These are phyloP conservation scores for Ascosphaera acerosa DNA, from an alignment of 2,329 filamentous ascomycete species.

Conservation along the genomic window DNA sequence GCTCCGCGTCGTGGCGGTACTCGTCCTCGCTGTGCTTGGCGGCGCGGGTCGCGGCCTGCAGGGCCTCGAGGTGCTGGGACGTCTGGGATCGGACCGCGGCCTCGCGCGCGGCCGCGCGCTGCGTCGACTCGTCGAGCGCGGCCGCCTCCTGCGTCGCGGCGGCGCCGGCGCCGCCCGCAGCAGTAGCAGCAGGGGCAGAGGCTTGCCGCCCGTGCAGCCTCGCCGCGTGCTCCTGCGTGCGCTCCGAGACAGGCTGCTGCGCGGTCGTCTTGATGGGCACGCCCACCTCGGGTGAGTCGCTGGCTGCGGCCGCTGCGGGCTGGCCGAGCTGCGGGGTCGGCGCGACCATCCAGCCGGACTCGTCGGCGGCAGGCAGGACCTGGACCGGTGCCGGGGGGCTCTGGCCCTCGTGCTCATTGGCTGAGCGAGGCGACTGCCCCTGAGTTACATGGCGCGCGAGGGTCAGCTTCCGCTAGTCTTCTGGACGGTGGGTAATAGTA, in stretches of 20 bases:
- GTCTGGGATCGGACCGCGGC: conserved; percentile 9
- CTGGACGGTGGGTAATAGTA: conserved; percentile 1
- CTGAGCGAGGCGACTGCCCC: no score
- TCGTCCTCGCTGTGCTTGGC: conserved; percentile 1
- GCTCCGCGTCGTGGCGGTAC: conserved; percentile 2
- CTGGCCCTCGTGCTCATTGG: no score
- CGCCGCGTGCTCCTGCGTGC: background rate
- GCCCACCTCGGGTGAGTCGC: background rate
- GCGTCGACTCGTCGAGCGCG: conserved; percentile 32
- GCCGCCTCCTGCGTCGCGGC: conserved; percentile 12
- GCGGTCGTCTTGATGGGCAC: background rate
- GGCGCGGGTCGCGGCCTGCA: conserved; percentile 1
- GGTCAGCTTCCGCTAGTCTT: no score
- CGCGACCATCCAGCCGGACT: conserved; percentile 1
- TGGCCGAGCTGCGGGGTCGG: background rate
- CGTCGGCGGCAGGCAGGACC: background rate
- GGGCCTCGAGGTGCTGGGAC: conserved; percentile 7
- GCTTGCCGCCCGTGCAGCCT: conserved; percentile 6
- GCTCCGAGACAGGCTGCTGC: background rate
- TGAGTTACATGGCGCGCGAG: no score
- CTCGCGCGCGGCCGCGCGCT: conserved; percentile 14
- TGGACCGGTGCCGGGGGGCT: no score
- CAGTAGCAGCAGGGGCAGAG: conserved; percentile 5
- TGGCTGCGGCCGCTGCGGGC: background rate
- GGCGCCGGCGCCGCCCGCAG: conserved; percentile 4